Conservation (phyloP, 1,284 basidiomycete genomes). For the Hemileia vastatrix region DNA sequence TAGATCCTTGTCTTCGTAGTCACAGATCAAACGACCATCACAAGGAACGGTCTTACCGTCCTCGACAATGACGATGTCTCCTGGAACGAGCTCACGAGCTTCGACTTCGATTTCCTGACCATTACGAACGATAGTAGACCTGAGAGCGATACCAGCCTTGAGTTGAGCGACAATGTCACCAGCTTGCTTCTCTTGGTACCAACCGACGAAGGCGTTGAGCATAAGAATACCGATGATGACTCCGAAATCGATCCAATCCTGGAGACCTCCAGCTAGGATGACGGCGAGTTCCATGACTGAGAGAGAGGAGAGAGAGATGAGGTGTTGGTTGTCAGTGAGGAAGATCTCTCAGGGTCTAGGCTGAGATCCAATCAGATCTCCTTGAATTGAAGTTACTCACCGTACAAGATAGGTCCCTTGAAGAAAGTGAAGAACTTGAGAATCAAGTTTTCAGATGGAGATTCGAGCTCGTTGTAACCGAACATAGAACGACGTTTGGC, state of each 20-base stretch:
- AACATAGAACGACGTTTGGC: constrained; percentile 40
- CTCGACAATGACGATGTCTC: constrained; percentile 49
- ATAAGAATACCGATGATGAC: constrained; percentile 48
- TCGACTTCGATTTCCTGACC: constrained; percentile 51
- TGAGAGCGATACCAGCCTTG: constrained; percentile 53
- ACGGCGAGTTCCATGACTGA: constrained; percentile 47
- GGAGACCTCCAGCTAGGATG: constrained; percentile 45
- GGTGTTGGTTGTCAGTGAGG: background rate
- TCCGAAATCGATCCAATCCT: constrained; percentile 51
- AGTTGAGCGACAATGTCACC: constrained; percentile 52
- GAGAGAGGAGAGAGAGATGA: constrained; percentile 3
- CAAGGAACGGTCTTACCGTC: constrained; percentile 53
- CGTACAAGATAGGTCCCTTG: constrained; percentile 46
- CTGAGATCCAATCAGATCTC: background rate
- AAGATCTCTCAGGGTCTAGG: background rate
- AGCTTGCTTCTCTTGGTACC: constrained; percentile 54
- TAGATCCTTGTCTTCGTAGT: constrained; percentile 49
- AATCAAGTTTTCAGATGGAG: constrained; percentile 47
- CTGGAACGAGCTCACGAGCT: constrained; percentile 52
- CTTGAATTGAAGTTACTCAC: constrained; percentile 10
- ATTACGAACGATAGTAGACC: constrained; percentile 49
- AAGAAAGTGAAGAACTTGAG: constrained; percentile 49
- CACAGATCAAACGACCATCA: constrained; percentile 50
- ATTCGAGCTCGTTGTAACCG: constrained; percentile 47
- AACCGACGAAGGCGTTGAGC: constrained; percentile 52